Conservation (phyloP, 441 rosid species). For the Pelargonium australe region DNA sequence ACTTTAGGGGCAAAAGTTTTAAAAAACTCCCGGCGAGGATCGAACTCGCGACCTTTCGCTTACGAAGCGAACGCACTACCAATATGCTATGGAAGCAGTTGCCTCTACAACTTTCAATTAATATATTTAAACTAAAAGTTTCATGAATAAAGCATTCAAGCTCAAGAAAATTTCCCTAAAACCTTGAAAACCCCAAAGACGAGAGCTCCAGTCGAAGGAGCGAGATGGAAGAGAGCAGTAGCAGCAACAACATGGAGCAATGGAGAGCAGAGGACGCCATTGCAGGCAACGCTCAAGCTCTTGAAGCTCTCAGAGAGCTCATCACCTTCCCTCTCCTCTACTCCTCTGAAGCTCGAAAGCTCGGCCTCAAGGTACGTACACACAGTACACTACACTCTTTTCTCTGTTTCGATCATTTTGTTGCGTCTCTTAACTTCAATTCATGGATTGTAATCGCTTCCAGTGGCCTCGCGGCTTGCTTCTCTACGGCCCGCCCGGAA, state of each 20-base stretch:
- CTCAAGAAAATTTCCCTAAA: background rate
- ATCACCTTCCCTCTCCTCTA: constrained; percentile 62
- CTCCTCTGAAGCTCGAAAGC: constrained; percentile 57
- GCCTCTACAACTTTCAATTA: background rate
- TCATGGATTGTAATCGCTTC: constrained; percentile 7
- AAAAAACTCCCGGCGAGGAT: constrained; percentile 69
- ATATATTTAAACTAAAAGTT: too few relatives aligned
- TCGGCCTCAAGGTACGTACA: constrained; percentile 61
- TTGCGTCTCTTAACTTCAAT: background rate
- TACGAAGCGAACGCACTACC: constrained; percentile 99
- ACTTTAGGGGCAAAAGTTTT: background rate
- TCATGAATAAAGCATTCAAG: too few relatives aligned
- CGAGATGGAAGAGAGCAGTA: constrained; percentile 16
- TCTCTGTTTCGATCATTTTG: background rate
- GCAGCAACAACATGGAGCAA: constrained; percentile 16
- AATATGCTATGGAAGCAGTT: constrained; percentile 42
- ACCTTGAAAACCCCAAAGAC: background rate
- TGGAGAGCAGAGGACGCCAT: constrained; percentile 73
- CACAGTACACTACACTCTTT: background rate
- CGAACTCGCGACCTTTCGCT: constrained; percentile 99
- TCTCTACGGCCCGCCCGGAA: constrained; percentile 77
- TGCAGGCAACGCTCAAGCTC: constrained; percentile 66
- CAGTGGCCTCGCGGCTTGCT: constrained; percentile 90
- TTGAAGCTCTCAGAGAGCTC: constrained; percentile 76
- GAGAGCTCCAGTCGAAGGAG: background rate